Evolutionary conservation across 2,329 filamentous ascomycete genomes (phyloP).

Genomic region (Colletotrichum somersetense): DNA sequence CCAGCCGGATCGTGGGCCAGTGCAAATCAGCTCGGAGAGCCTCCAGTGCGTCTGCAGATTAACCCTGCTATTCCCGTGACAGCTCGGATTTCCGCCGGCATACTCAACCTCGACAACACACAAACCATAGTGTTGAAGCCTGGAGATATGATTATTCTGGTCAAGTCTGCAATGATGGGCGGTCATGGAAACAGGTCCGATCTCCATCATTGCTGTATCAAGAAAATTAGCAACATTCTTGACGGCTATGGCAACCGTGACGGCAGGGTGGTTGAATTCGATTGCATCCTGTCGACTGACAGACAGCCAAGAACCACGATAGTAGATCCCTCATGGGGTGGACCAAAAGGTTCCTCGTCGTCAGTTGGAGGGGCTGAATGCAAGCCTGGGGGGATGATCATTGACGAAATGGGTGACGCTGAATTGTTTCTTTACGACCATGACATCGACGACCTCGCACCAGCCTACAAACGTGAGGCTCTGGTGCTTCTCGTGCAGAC

Average conservation of each 20-base stretch:
- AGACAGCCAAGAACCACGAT: background rate
- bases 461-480: constrained; percentile 62
- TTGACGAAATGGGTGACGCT: constrained; percentile 28
- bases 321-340: background rate
- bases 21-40: background rate
- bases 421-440: constrained; percentile 60
- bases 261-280: constrained; percentile 31
- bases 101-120: constrained; percentile 47
- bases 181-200: background rate
- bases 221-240: constrained; percentile 36
- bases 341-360: background rate
- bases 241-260: constrained; percentile 51
- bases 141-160: constrained; percentile 33
- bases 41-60: background rate
- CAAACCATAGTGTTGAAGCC: constrained; percentile 15
- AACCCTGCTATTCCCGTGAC: constrained; percentile 27
- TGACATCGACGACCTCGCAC: constrained; percentile 68
- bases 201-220: constrained; percentile 37
- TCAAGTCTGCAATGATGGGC: constrained; percentile 6
- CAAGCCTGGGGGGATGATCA: background rate
- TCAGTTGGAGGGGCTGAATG: background rate
- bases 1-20: background rate
- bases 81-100: constrained; percentile 27
- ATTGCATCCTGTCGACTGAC: constrained; percentile 4
- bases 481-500: constrained; percentile 66